Evolutionary conservation across 345 rosid genomes (phyloP).

Genomic region (Populus davidiana): DNA sequence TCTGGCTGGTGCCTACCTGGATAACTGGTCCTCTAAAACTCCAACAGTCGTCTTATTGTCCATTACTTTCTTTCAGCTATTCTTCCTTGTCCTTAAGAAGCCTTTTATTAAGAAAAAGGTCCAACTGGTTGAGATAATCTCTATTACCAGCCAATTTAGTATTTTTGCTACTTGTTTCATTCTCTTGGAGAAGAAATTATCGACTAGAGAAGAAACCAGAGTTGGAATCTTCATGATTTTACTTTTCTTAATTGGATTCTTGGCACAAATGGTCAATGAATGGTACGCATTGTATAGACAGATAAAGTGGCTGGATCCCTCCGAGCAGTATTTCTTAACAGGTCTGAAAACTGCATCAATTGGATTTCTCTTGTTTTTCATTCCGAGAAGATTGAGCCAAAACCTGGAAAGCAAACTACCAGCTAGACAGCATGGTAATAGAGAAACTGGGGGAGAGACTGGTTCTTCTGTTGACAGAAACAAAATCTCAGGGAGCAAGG

Average conservation of each 20-base stretch:
- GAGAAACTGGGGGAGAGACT: constrained; percentile 35
- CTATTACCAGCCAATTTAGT: constrained; percentile 59
- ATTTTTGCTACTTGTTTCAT: constrained; percentile 49
- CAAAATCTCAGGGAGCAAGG: constrained; percentile 50
- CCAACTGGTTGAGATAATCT: constrained; percentile 78
- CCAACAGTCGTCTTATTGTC: constrained; percentile 51
- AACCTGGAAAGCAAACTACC: constrained; percentile 48
- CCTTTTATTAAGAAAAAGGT: constrained; percentile 91
- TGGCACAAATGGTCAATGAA: constrained; percentile 54
- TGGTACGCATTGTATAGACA: constrained; percentile 73
- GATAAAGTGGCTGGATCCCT: constrained; percentile 52
- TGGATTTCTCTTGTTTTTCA: constrained; percentile 51
- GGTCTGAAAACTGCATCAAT: constrained; percentile 63
- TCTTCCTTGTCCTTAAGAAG: constrained; percentile 80
- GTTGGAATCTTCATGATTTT: constrained; percentile 64
- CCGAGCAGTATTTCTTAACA: constrained; percentile 39
- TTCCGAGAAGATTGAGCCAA: constrained; percentile 48
- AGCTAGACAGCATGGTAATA: constrained; percentile 14
- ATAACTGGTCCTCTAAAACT: constrained; percentile 44
- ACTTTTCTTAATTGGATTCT: constrained; percentile 66
- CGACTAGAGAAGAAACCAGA: constrained; percentile 36
- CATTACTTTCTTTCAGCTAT: constrained; percentile 79
- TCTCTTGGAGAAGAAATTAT: constrained; percentile 41
- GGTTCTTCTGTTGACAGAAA: constrained; percentile 42
- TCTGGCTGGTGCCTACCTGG: constrained; percentile 56